Evolutionary conservation across 805 yeast genomes (phyloP), one percentile per base, ranked within the genome.

Genomic region (Starmerella scarabaei): DNA sequence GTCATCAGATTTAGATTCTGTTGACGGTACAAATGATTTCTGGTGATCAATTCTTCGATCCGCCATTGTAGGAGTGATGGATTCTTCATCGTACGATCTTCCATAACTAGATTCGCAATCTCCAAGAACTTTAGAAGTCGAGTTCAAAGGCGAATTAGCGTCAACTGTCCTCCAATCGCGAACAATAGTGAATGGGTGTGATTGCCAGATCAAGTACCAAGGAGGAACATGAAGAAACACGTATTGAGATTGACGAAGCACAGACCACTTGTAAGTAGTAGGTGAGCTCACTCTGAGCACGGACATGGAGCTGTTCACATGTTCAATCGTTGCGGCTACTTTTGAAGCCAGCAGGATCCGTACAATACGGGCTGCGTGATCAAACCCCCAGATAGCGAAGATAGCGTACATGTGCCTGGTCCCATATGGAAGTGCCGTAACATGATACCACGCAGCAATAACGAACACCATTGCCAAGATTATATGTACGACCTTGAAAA

Each of bases 381-480:
- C 93, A 47, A 72, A 65, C 1, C 63, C 66, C 94, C 94, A 84
- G 7, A 83, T 62, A 0, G 72, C 76, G 45, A 73, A n/a, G 1
- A 42, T 36, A 3, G 47, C 42, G 21, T 40, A 32, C 14, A 39
- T 12, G 23, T 50, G 48, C 29, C 42, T 24, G 26, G 18, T 30
- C 9, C 53, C 50, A 30, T 42, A 44, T 2, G 37, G 45, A 2
- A 44, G 43, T 8, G 33, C 24, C 14, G 20, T 26, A 20, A 48
- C 35, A 55, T 81, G 93, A 31, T 64, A 63, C 71, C 77, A 78
- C 36, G 73, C 67, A 37, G 73, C 69, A 61, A 69, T 64, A 40
- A 77, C 63, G 51, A 79, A 76, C 3, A 67, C 52, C 7, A 67
- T 58, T 2, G 73, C 85, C 31, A 77, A 56, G 0, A 67, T 43